These are phyloP conservation scores for Fusarium transvaalense DNA, from an alignment of 2,329 filamentous ascomycete species.

Conservation along the genomic window DNA sequence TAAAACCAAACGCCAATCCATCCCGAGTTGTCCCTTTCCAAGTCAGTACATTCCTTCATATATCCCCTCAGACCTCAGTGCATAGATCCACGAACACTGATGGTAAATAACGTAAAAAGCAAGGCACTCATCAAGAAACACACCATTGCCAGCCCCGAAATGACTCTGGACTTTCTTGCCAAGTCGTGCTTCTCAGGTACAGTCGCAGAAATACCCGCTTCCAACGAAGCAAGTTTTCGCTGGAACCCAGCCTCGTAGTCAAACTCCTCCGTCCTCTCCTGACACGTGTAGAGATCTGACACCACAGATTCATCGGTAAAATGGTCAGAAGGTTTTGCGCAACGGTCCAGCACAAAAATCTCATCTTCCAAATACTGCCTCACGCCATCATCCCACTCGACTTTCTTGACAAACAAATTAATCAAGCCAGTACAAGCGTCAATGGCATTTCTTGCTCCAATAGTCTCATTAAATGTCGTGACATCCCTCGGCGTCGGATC, in stretches of 20 bases:
- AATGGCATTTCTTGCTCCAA: conserved; percentile 27
- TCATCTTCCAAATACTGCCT: conserved; percentile 24
- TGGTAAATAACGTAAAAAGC: neutral
- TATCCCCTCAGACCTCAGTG: neutral
- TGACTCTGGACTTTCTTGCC: neutral
- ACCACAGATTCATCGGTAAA: conserved; percentile 29
- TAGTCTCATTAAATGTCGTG: conserved; percentile 20
- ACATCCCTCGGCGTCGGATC: conserved; percentile 23
- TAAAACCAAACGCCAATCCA: neutral
- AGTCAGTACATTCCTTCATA: neutral
- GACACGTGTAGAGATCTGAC: conserved; percentile 2
- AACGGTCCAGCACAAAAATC: conserved; percentile 14
- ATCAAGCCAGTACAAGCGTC: conserved; percentile 14
- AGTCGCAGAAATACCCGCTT: neutral
- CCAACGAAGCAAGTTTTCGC: conserved; percentile 15
- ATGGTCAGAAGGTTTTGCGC: conserved; percentile 17
- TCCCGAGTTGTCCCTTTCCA: neutral
- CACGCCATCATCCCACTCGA: conserved; percentile 19
- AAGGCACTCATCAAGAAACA: neutral
- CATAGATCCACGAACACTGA: neutral
- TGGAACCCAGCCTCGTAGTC: conserved; percentile 7
- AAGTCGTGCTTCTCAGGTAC: neutral
- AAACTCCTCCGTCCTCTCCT: neutral
- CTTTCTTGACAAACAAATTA: conserved; percentile 17
- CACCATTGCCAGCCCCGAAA: neutral